These are phyloP conservation scores for Daldinia bambusicola DNA, from an alignment of 495 filamentous ascomycete genomes.

Conservation along the genomic window DNA sequence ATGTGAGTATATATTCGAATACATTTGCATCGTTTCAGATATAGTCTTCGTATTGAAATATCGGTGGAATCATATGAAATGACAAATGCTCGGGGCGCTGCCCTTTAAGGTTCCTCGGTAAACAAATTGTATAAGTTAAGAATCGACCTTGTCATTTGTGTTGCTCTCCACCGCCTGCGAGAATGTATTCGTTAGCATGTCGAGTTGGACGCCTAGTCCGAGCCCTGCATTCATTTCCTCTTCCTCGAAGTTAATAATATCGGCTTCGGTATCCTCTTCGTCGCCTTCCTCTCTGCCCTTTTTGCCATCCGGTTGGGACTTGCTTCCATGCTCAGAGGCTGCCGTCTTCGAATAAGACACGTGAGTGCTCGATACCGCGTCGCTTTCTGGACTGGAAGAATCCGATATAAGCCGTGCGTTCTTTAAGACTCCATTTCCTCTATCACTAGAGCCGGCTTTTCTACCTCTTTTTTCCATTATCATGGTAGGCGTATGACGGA, in stretches of 20 bases:
- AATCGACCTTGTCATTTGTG: background rate
- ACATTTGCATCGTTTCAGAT: background rate
- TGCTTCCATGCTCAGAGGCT: too few relatives aligned
- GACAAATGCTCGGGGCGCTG: background rate
- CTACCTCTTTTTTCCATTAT: too few relatives aligned
- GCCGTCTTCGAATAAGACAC: too few relatives aligned
- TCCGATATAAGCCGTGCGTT: too few relatives aligned
- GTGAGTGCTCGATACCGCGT: too few relatives aligned
- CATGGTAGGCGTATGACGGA: too few relatives aligned
- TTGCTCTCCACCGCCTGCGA: background rate
- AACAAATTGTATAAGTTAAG: background rate
- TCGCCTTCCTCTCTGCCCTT: constrained; percentile 1
- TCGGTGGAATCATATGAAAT: background rate
- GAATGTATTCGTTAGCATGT: constrained; percentile 27
- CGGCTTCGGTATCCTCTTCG: constrained; percentile 22
- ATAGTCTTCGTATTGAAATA: background rate
- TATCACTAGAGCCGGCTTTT: too few relatives aligned
- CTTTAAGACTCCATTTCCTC: too few relatives aligned
- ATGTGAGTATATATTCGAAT: constrained; percentile 29
- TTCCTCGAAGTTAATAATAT: constrained; percentile 35
- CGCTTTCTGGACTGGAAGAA: too few relatives aligned
- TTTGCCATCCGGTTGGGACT: background rate
- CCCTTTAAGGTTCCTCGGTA: too few relatives aligned
- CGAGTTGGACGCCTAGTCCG: constrained; percentile 12
- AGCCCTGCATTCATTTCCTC: constrained; percentile 15